Evolutionary conservation across 129 eudicot species (phyloP).

Genomic region (Daucus carota): DNA sequence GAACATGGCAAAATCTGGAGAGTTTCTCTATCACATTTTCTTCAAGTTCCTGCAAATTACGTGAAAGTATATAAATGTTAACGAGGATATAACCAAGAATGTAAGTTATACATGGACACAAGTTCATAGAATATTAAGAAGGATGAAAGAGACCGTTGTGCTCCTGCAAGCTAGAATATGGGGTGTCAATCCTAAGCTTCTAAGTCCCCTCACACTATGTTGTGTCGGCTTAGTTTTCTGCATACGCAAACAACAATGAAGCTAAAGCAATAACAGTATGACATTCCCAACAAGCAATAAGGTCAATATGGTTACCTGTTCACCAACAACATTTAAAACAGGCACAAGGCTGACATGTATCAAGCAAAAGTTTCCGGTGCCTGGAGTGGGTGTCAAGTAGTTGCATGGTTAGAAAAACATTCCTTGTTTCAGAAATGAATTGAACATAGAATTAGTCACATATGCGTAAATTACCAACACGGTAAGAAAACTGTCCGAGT

Average conservation of each 20-base stretch:
- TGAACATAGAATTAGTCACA: background rate
- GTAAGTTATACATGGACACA: background rate
- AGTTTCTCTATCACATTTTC: conserved; percentile 79
- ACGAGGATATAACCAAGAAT: background rate
- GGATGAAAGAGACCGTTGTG: conserved; percentile 50
- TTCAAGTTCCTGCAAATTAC: conserved; percentile 60
- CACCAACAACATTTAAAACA: conserved; percentile 88
- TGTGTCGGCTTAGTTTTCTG: conserved; percentile 99
- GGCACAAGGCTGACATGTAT: conserved; percentile 98
- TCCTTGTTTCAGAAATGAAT: background rate
- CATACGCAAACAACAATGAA: conserved; percentile 7
- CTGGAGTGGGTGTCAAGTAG: conserved; percentile 26
- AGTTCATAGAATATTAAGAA: background rate
- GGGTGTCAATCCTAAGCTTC: conserved; percentile 86
- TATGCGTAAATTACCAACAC: conserved; percentile 61
- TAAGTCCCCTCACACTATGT: conserved; percentile 82
- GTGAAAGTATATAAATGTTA: background rate
- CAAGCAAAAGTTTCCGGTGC: conserved; percentile 86
- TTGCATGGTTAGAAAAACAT: background rate
- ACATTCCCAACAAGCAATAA: background rate
- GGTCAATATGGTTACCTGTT: conserved; percentile 46
- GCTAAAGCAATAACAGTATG: background rate
- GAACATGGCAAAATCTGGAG: conserved; percentile 92
- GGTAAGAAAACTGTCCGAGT: conserved; percentile 84
- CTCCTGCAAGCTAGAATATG: conserved; percentile 89